Percentiles rank a stretch among this genome's conserved stretches.
Conservation (phyloP, 805 yeast genomes). For the Sporopachydermia quercuum region DNA sequence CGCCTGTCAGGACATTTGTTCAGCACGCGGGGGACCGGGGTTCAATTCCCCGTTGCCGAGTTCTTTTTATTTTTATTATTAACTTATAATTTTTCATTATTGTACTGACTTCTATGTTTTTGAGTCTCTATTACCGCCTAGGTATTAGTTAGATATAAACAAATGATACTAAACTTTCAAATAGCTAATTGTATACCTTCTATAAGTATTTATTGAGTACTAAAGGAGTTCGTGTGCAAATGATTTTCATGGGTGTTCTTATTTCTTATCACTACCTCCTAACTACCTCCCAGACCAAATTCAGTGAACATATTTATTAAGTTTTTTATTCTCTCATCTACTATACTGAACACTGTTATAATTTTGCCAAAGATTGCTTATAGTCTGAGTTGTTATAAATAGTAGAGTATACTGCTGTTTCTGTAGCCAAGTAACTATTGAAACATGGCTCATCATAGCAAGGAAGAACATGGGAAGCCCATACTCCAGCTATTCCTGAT, state of each 20-base stretch:
- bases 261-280: neutral
- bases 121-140: too few species aligned
- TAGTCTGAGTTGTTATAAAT: neutral
- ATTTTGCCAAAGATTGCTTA: neutral
- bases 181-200: too few species aligned
- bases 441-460: slow-evolving; percentile 14
- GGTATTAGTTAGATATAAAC: too few species aligned
- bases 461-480: slow-evolving; percentile 26
- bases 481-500: slow-evolving; percentile 24
- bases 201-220: too few species aligned
- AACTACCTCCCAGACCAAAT: too few species aligned
- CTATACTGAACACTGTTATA: too few species aligned
- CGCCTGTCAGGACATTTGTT: slow-evolving; percentile 9
- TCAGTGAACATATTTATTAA: too few species aligned
- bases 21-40: slow-evolving; percentile 1
- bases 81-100: neutral
- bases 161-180: too few species aligned
- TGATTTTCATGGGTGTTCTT: too few species aligned
- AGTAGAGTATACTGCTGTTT: slow-evolving; percentile 7
- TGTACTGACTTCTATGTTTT: too few species aligned
- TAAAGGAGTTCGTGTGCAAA: too few species aligned
- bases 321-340: too few species aligned
- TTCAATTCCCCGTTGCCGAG: slow-evolving; percentile 1
- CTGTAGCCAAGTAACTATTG: slow-evolving; percentile 9
- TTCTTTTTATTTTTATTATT: neutral